These are phyloP conservation scores for Dentipellis sp. DNA, from an alignment of 768 basidiomycete species.

Conservation along the genomic window DNA sequence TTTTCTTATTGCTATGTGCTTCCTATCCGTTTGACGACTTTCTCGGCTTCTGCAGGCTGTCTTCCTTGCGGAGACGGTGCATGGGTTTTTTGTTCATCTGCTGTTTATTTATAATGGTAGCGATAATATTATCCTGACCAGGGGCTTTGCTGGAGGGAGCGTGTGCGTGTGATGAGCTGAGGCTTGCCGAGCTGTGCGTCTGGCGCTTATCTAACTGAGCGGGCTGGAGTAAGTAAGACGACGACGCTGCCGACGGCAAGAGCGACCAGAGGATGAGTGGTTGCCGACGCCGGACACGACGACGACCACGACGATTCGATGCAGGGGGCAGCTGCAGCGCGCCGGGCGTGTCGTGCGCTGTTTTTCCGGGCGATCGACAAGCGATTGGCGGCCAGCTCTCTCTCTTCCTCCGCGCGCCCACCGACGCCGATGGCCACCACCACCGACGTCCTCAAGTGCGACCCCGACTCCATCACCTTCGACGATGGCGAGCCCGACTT, in stretches of 20 bases:
- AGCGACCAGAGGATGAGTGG: too few relatives aligned
- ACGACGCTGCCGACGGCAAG: too few relatives aligned
- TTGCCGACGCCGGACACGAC: too few relatives aligned
- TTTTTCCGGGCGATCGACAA: not conserved
- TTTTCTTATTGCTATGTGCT: not conserved
- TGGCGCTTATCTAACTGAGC: not conserved
- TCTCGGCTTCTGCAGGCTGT: not conserved
- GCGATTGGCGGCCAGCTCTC: not conserved
- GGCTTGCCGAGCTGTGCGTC: too few relatives aligned
- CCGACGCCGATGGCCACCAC: constrained; percentile 15
- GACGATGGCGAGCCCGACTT: constrained; percentile 38
- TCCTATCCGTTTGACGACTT: not conserved
- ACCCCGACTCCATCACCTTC: constrained; percentile 56
- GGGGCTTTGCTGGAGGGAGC: not conserved
- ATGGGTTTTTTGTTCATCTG: not conserved
- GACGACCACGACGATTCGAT: too few relatives aligned
- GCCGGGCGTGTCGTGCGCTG: not conserved
- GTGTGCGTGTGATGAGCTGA: too few relatives aligned
- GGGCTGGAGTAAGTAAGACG: too few relatives aligned
- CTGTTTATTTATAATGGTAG: not conserved
- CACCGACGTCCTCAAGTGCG: constrained; percentile 48
- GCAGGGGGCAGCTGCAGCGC: not conserved
- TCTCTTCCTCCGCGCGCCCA: not conserved
- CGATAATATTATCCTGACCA: not conserved
- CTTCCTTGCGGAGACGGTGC: not conserved